Base-by-base conservation (phyloP, 345 rosid species). In the Hirschfeldia incana region DNA sequence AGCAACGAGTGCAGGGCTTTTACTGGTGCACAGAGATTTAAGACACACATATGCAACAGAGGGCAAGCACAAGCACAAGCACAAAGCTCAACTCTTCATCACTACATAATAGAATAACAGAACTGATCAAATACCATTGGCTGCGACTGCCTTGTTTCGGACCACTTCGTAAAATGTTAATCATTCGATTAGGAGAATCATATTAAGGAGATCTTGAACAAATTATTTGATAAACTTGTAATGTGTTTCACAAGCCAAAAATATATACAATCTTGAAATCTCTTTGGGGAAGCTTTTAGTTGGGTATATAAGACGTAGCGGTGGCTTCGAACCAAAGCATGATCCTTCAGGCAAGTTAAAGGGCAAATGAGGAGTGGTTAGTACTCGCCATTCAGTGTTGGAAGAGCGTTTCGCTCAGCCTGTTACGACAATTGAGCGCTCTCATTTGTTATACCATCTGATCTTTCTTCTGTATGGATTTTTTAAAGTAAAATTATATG, bases 261-360 rank as follows among this genome's bases (percentile, higher is more conserved):
- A 1, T 72, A 78, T 72, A 72, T 66, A 67, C 82, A 72, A 30
- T 44, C 8, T 57, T 42, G 37, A 29, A 62, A 59, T 37, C 51
- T 61, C 66, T 21, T 15, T 32, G 10, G 2, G 39, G 26, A 2
- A 32, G 39, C 7, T 3, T 10, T 63, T 63, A 1, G 39, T 30
- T n/a, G 26, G 66, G 5, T 63, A 63, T 63, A 63, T 10, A 63
- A 63, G 7, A 1, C 17, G 8, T 6, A 6, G 8, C 21, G n/a
- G 67, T n/a, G 32, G 26, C 17, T 7, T 0, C 0, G 1, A 6
- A 1, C n/a, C 0, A 32, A 30, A 28, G 2, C 4, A 32, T 63
- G 67, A 63, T 63, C 67, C 42, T 63, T 63, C 42, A 63, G 67
- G 67, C 67, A 63, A 6, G 42, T 32, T 30, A 63, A 32, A 63